phyloP scores from a whole-genome alignment of 1,284 basidiomycete species.

The Meripilus lineatus region DNA sequence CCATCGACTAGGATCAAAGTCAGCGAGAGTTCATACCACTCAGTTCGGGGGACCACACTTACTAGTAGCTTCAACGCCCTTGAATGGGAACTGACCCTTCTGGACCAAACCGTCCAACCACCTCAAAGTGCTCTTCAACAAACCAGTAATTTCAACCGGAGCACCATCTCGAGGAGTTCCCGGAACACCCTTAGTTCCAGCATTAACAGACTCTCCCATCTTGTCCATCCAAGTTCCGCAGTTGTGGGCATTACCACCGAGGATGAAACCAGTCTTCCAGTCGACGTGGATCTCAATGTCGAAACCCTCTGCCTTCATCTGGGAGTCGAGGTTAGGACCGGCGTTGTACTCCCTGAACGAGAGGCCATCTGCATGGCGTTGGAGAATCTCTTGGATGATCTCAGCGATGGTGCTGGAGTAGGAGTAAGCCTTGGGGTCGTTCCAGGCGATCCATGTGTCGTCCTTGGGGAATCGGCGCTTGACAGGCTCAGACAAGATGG shows the following conservation, averaged over 20 bases:
- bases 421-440: slow-evolving; percentile 80
- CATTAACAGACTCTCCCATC: slow-evolving; percentile 89
- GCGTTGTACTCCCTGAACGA: slow-evolving; percentile 96
- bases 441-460: slow-evolving; percentile 91
- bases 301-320: slow-evolving; percentile 93
- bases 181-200: slow-evolving; percentile 91
- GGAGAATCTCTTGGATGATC: slow-evolving; percentile 93
- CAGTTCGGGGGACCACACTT: slow-evolving; percentile 32
- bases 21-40: slow-evolving; percentile 2
- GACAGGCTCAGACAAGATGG: slow-evolving; percentile 78
- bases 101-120: slow-evolving; percentile 77
- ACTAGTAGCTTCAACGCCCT: slow-evolving; percentile 82
- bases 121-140: slow-evolving; percentile 88
- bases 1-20: slow-evolving; percentile 58
- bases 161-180: slow-evolving; percentile 96
- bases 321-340: slow-evolving; percentile 90
- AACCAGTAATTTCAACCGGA: slow-evolving; percentile 91
- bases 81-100: slow-evolving; percentile 80
- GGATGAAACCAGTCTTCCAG: slow-evolving; percentile 89
- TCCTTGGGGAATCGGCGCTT: slow-evolving; percentile 91
- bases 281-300: slow-evolving; percentile 92
- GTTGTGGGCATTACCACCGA: slow-evolving; percentile 83
- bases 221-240: slow-evolving; percentile 98
- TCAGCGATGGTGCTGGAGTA: slow-evolving; percentile 84
- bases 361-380: slow-evolving; percentile 91